Evolutionary conservation across 305 asterid genomes (phyloP).

Genomic region (Plantago lanceolata): DNA sequence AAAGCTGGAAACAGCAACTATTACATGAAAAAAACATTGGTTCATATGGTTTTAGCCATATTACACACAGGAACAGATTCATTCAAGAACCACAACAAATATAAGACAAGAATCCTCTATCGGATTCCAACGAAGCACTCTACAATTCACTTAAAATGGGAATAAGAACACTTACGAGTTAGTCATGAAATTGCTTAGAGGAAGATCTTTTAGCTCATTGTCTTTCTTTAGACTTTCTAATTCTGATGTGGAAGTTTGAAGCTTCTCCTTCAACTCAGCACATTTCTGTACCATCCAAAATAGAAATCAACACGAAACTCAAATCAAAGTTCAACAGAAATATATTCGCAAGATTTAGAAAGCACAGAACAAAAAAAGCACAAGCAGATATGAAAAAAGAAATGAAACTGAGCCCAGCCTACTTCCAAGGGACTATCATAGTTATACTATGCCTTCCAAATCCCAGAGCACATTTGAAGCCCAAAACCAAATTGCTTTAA

Average conservation of each 20-base stretch:
- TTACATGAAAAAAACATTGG: neutral
- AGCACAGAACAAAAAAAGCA: neutral
- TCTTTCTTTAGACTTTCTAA: conserved; percentile 55
- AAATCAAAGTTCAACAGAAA: neutral
- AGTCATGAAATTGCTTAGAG: conserved; percentile 49
- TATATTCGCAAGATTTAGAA: neutral
- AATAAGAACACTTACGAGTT: conserved; percentile 45
- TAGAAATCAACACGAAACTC: conserved; percentile 5
- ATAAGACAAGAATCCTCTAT: too few species aligned
- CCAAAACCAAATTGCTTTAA: too few species aligned
- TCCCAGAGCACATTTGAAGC: too few species aligned
- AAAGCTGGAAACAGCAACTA: neutral
- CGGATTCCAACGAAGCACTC: neutral
- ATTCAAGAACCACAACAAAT: neutral
- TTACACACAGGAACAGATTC: neutral
- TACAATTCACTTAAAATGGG: conserved; percentile 4
- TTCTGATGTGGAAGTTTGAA: conserved; percentile 46
- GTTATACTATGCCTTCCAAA: too few species aligned
- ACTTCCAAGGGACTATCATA: too few species aligned
- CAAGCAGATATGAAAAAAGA: neutral
- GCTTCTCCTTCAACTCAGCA: conserved; percentile 55
- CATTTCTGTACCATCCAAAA: conserved; percentile 47
- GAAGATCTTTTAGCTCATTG: conserved; percentile 44
- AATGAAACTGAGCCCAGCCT: too few species aligned
- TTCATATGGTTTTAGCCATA: neutral